Percentiles rank a stretch among this genome's conserved stretches.
Evolutionary conservation across 2,329 filamentous ascomycete species (phyloP).

Genomic region (Hymenotorrendiella dingleyae): DNA sequence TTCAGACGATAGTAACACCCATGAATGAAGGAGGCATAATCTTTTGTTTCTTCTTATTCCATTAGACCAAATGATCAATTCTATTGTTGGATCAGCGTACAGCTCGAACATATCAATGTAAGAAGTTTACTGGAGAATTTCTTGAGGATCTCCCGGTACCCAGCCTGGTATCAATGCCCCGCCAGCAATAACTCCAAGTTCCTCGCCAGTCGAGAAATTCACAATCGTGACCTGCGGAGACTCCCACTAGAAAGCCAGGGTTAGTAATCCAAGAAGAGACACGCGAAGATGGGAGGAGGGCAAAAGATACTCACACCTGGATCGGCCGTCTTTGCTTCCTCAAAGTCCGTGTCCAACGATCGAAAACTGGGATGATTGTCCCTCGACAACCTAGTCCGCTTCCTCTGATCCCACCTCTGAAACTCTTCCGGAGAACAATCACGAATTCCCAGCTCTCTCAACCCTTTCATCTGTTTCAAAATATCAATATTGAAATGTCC

Average conservation of each 20-base stretch:
- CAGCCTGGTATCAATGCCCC: conserved; percentile 20
- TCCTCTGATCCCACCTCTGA: no score
- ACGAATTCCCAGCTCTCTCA: conserved; percentile 20
- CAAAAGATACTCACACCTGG: conserved; percentile 10
- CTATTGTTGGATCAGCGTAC: no score
- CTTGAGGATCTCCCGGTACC: conserved; percentile 2
- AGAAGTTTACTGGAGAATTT: no score
- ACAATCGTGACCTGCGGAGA: conserved; percentile 23
- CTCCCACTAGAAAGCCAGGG: conserved; percentile 14
- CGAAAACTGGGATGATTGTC: no score
- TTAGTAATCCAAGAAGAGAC: neutral
- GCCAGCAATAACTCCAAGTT: conserved; percentile 12
- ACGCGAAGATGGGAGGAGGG: neutral
- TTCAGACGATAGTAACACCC: no score
- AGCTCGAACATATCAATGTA: no score
- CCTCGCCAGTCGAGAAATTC: conserved; percentile 10
- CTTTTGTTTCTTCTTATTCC: no score
- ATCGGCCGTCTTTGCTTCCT: conserved; percentile 12
- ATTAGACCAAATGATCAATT: no score
- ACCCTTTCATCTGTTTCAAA: conserved; percentile 18
- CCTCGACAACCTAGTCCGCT: no score
- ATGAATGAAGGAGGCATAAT: no score
- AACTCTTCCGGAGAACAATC: no score
- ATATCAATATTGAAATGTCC: conserved; percentile 23
- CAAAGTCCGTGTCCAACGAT: conserved; percentile 18